phyloP scores from a whole-genome alignment of 2,329 filamentous ascomycete genomes.

The Penicillium occitanis region DNA sequence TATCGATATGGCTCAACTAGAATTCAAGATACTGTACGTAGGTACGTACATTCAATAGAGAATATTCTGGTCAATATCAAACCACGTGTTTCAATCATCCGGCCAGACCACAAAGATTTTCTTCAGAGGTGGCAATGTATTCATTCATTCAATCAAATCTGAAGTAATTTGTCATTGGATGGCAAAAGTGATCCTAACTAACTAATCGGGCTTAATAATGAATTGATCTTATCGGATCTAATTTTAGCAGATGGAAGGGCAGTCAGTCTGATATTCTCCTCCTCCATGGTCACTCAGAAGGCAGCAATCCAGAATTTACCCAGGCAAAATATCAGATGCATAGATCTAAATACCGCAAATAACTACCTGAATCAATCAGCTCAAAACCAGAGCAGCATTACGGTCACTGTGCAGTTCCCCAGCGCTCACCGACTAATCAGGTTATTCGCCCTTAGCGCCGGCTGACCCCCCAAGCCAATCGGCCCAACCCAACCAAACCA shows the following conservation, averaged over 20 bases:
- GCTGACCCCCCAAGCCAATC: background rate
- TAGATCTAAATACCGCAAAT: background rate
- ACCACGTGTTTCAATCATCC: background rate
- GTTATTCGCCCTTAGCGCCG: slow-evolving; percentile 18
- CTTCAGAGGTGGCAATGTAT: slow-evolving; percentile 1
- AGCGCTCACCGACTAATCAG: slow-evolving; percentile 19
- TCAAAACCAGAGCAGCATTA: background rate
- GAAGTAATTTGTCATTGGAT: background rate
- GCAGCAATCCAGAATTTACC: background rate
- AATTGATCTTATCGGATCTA: slow-evolving; percentile 6
- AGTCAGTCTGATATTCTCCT: background rate
- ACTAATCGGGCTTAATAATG: background rate
- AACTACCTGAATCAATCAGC: background rate
- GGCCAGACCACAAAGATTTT: background rate
- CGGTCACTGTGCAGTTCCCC: background rate
- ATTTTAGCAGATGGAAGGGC: background rate
- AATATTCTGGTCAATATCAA: background rate
- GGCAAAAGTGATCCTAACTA: background rate
- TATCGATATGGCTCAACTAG: background rate
- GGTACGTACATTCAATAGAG: background rate
- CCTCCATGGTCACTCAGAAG: background rate
- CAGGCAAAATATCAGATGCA: background rate
- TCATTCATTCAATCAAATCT: background rate
- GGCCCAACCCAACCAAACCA: background rate
- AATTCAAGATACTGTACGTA: background rate